Conservation (phyloP, 2,329 filamentous ascomycete species). For the Diaporthe sp. region DNA sequence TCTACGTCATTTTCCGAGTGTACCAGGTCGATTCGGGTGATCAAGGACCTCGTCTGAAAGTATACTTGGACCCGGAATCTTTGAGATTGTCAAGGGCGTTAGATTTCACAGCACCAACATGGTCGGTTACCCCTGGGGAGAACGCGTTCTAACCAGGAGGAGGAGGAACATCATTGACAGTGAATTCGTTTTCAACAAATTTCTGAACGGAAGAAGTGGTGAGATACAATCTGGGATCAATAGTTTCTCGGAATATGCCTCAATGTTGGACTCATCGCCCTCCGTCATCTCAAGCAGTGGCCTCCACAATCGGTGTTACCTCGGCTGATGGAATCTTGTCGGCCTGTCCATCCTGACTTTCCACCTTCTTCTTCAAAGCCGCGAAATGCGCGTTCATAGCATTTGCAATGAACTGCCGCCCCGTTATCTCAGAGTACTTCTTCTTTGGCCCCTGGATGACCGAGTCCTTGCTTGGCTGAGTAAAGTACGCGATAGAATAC, state of each 20-base stretch:
- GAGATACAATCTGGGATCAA: not conserved
- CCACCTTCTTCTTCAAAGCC: constrained; percentile 46
- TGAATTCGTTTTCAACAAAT: not conserved
- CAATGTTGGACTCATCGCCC: not conserved
- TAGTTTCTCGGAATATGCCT: not conserved
- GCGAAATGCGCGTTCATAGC: constrained; percentile 68
- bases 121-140: constrained; percentile 40
- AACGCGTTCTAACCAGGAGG: no score
- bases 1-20: constrained; percentile 60
- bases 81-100: constrained; percentile 45
- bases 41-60: constrained; percentile 49
- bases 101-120: constrained; percentile 44
- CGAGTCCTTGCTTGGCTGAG: constrained; percentile 68
- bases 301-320: not conserved
- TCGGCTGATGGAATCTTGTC: not conserved
- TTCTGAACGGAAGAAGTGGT: not conserved
- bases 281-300: not conserved
- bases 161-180: no score
- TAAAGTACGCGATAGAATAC: constrained; percentile 73
- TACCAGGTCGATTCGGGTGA: constrained; percentile 51
- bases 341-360: not conserved
- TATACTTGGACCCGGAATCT: constrained; percentile 57
- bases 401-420: constrained; percentile 67
- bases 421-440: constrained; percentile 69
- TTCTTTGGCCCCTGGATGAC: constrained; percentile 67